A percentile compares a stretch with the other conserved stretches of the same genome.
Evolutionary conservation across 768 basidiomycete species (phyloP).

Genomic region (Neoboletus brunneissimus): DNA sequence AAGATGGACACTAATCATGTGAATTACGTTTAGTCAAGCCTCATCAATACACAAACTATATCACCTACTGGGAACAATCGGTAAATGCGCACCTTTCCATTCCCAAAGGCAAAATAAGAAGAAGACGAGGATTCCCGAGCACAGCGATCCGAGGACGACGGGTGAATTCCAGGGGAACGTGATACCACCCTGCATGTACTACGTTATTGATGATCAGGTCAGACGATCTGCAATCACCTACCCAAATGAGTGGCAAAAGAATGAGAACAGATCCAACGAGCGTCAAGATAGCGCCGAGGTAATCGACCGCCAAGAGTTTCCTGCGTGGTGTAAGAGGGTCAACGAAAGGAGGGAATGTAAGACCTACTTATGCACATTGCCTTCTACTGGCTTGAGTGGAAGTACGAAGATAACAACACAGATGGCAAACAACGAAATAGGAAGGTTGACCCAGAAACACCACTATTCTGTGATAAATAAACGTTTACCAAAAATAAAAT

Average conservation of each 20-base stretch:
- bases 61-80: constrained; percentile 66
- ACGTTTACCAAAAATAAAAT: not conserved
- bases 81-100: constrained; percentile 65
- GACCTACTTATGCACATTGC: constrained; percentile 49
- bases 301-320: constrained; percentile 67
- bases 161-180: constrained; percentile 72
- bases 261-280: constrained; percentile 60
- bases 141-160: constrained; percentile 56
- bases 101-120: constrained; percentile 68
- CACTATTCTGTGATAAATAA: constrained; percentile 39
- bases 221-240: constrained; percentile 25
- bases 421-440: constrained; percentile 52
- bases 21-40: not conserved
- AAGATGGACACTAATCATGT: constrained; percentile 64
- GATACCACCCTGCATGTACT: constrained; percentile 53
- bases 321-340: constrained; percentile 26
- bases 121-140: constrained; percentile 53
- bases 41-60: not conserved
- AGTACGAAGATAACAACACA: constrained; percentile 58
- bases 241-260: constrained; percentile 73
- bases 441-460: constrained; percentile 76
- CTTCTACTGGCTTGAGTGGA: constrained; percentile 67
- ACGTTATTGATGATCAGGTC: not conserved
- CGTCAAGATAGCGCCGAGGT: constrained; percentile 55
- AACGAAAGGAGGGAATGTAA: not conserved